phyloP scores from a whole-genome alignment of 192 early-diverging fungal species.

The Linnemannia zychae region DNA sequence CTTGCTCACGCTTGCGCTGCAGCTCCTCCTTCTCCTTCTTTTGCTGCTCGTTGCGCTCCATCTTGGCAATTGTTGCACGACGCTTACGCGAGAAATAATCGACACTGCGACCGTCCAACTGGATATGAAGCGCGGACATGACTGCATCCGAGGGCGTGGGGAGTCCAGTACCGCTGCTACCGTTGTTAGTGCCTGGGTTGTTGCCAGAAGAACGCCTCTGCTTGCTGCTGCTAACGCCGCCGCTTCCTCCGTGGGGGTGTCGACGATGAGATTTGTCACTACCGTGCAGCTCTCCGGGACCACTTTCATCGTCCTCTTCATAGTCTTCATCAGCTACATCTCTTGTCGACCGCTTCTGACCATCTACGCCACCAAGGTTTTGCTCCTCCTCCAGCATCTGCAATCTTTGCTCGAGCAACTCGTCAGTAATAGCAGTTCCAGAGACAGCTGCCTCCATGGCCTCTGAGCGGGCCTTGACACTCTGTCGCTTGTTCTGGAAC shows the following conservation, averaged over 20 bases:
- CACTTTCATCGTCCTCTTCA: slow-evolving; percentile 14
- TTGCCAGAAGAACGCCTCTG: slow-evolving; percentile 25
- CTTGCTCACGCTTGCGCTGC: slow-evolving; percentile 13
- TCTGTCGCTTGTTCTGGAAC: slow-evolving; percentile 97
- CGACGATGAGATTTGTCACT: not conserved
- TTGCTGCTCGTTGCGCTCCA: slow-evolving; percentile 44
- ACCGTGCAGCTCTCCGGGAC: not conserved
- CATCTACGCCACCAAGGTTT: slow-evolving; percentile 17
- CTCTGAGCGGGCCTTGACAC: slow-evolving; percentile 45
- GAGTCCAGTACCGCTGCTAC: not conserved
- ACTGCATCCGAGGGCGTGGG: slow-evolving; percentile 46
- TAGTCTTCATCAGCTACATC: slow-evolving; percentile 6
- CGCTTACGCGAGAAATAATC: slow-evolving; percentile 53
- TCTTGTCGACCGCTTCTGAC: slow-evolving; percentile 41
- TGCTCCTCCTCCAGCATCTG: not conserved
- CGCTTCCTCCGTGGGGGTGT: not conserved
- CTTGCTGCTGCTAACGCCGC: not conserved
- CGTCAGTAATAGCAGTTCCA: not conserved
- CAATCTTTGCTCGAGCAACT: not conserved
- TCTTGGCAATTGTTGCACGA: slow-evolving; percentile 53
- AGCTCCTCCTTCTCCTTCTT: slow-evolving; percentile 33
- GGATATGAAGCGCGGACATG: slow-evolving; percentile 55
- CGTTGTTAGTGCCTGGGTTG: not conserved
- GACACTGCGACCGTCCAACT: slow-evolving; percentile 50
- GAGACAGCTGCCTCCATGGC: slow-evolving; percentile 37